These are phyloP conservation scores for Botrytis elliptica DNA, from an alignment of 2,329 filamentous ascomycete species.

Conservation along the genomic window DNA sequence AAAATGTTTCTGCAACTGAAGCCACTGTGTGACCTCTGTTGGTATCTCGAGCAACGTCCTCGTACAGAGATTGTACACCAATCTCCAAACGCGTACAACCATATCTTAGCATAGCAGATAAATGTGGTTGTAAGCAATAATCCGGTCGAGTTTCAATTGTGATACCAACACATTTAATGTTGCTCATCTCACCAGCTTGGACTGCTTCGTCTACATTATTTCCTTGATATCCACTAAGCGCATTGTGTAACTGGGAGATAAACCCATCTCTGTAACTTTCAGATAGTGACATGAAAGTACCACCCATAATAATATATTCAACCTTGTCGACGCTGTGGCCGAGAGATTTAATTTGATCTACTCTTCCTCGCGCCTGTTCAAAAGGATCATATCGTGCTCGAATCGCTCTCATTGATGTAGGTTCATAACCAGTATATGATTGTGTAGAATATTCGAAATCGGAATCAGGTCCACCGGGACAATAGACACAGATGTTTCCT, in stretches of 20 bases:
- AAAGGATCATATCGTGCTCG: conserved; percentile 96
- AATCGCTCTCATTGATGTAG: conserved; percentile 97
- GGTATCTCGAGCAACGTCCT: conserved; percentile 96
- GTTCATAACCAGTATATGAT: conserved; percentile 97
- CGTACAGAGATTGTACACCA: conserved; percentile 94
- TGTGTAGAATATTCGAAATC: conserved; percentile 99
- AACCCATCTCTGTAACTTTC: conserved; percentile 89
- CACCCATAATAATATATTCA: conserved; percentile 99
- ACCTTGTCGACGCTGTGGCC: conserved; percentile 99
- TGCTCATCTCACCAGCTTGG: conserved; percentile 91
- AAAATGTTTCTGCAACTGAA: conserved; percentile 93
- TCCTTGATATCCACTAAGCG: conserved; percentile 92
- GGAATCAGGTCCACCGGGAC: conserved; percentile 93
- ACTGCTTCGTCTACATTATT: conserved; percentile 95
- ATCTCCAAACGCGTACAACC: conserved; percentile 93
- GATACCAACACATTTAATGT: conserved; percentile 96
- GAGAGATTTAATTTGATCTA: conserved; percentile 93
- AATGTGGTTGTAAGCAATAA: conserved; percentile 93
- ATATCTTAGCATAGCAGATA: conserved; percentile 95
- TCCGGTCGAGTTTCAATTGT: conserved; percentile 97
- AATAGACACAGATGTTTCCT: conserved; percentile 98
- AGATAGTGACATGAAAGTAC: conserved; percentile 96
- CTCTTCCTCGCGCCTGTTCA: conserved; percentile 90
- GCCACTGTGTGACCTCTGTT: conserved; percentile 96
- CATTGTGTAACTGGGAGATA: conserved; percentile 94